These are phyloP conservation scores for Clitoria ternatea DNA, from an alignment of 306 rosid genomes.

Conservation along the genomic window DNA sequence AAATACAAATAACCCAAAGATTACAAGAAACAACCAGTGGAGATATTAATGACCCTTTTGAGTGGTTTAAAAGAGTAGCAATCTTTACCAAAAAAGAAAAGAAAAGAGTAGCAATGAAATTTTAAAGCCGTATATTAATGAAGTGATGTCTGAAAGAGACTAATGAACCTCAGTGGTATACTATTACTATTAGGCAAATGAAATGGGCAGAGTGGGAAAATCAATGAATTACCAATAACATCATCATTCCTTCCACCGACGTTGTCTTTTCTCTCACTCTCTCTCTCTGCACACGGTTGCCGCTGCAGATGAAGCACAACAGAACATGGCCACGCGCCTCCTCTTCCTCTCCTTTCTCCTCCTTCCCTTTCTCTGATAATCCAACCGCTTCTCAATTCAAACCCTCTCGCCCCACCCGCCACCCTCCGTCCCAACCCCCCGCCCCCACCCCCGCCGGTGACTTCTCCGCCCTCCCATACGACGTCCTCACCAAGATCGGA, in stretches of 20 bases:
- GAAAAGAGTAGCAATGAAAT: too few relatives aligned
- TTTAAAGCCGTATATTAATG: too few relatives aligned
- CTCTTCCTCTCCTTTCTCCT: slow-evolving; percentile 43
- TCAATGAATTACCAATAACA: not conserved
- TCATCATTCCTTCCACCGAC: not conserved
- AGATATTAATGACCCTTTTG: too few relatives aligned
- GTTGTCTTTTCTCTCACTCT: not conserved
- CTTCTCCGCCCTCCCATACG: slow-evolving; percentile 72
- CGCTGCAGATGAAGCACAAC: slow-evolving; percentile 40
- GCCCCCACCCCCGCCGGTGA: slow-evolving; percentile 3
- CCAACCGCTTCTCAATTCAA: not conserved
- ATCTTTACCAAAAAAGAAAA: too few relatives aligned
- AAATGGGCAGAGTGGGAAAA: not conserved
- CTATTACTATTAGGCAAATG: not conserved
- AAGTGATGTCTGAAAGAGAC: not conserved
- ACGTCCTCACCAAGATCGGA: slow-evolving; percentile 50
- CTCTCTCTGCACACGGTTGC: not conserved
- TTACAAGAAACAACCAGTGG: too few relatives aligned
- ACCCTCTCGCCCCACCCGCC: slow-evolving; percentile 24
- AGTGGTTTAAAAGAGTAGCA: too few relatives aligned
- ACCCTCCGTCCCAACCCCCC: slow-evolving; percentile 12
- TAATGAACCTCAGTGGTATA: too few relatives aligned
- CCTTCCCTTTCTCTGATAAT: slow-evolving; percentile 32
- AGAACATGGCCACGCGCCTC: slow-evolving; percentile 48
- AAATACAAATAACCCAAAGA: too few relatives aligned